Evolutionary conservation across 345 rosid genomes (phyloP).

Genomic region (Hibiscus trionum): DNA sequence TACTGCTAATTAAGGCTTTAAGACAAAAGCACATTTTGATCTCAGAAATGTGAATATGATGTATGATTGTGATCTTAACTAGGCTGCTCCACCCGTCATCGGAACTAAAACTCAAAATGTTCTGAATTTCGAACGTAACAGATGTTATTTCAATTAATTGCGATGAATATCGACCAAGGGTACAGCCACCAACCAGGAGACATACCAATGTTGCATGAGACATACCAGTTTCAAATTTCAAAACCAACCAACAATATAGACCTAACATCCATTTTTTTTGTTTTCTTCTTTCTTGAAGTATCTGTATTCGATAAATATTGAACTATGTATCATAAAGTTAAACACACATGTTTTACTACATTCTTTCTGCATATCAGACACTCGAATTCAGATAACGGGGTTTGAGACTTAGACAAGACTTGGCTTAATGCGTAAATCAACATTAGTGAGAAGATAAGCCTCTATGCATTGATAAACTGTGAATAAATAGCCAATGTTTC

Average conservation of each 20-base stretch:
- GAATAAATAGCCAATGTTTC: not conserved
- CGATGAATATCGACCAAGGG: not conserved
- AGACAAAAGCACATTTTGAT: not conserved
- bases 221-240: not conserved
- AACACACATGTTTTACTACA: not conserved
- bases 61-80: no score
- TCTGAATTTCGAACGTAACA: not conserved
- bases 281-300: not conserved
- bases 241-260: not conserved
- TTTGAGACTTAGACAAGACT: no score
- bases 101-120: not conserved
- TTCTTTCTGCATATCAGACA: not conserved
- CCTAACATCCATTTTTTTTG: not conserved
- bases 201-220: not conserved
- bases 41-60: not conserved
- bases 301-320: not conserved
- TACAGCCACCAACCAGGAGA: not conserved
- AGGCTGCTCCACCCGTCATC: not conserved
- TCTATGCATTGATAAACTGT: not conserved
- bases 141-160: not conserved
- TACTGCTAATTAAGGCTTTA: conserved; percentile 2
- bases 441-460: not conserved
- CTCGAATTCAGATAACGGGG: not conserved
- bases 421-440: not conserved
- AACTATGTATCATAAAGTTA: not conserved